Percentiles rank a stretch among this genome's conserved stretches.
phyloP scores from a whole-genome alignment of 129 eudicot species.

The Arctium minus region DNA sequence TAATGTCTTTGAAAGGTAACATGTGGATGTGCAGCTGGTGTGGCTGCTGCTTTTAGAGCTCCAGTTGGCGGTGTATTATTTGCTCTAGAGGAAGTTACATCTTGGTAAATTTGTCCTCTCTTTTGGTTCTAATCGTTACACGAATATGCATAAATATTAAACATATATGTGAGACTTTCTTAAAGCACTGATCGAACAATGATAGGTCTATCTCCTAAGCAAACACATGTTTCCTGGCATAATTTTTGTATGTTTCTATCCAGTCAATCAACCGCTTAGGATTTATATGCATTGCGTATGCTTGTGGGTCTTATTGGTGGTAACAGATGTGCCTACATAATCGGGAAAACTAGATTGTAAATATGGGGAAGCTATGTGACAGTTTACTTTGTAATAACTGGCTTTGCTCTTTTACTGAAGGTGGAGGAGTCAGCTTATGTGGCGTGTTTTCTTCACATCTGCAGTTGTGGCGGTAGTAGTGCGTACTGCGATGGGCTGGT shows the following conservation, averaged over 20 bases:
- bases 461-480: conserved; percentile 98
- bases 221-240: neutral
- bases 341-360: neutral
- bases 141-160: neutral
- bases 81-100: conserved; percentile 99
- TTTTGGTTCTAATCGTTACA: conserved; percentile 5
- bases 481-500: conserved; percentile 98
- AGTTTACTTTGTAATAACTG: neutral
- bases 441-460: conserved; percentile 99
- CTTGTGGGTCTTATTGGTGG: neutral
- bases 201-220: neutral
- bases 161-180: neutral
- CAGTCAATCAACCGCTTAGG: neutral
- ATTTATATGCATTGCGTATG: neutral
- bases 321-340: neutral
- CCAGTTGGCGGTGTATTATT: conserved; percentile 99
- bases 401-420: conserved; percentile 39
- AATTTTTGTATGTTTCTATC: neutral
- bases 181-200: neutral
- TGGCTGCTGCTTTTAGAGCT: conserved; percentile 99
- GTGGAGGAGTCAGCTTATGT: conserved; percentile 99
- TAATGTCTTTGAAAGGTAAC: conserved; percentile 84
- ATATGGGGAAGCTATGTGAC: neutral
- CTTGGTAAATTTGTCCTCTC: conserved; percentile 55
- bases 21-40: conserved; percentile 99